Conservation (phyloP, 2,329 filamentous ascomycete species). For the Colletotrichum godetiae region DNA sequence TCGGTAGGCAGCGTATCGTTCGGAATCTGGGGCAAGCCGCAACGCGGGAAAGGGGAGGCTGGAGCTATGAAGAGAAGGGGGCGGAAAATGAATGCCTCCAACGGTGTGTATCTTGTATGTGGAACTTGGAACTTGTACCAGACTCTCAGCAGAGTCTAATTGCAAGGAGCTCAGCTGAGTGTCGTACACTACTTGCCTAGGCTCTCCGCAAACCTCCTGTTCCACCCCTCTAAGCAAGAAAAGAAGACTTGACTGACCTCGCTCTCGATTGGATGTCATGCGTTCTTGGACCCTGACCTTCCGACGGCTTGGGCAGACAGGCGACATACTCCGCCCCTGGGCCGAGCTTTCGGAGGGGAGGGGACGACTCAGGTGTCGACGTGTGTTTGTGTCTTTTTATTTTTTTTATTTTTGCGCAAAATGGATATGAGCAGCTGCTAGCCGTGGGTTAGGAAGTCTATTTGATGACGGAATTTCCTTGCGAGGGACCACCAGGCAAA, state of each 20-base stretch:
- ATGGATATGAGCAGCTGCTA: background rate
- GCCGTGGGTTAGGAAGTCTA: slow-evolving; percentile 19
- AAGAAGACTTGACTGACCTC: background rate
- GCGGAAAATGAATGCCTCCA: background rate
- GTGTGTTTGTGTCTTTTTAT: background rate
- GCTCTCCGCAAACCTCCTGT: too few species aligned
- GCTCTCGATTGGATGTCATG: slow-evolving; percentile 14
- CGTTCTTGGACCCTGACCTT: slow-evolving; percentile 28
- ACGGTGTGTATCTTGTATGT: background rate
- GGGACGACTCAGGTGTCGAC: background rate
- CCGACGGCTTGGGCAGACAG: slow-evolving; percentile 19
- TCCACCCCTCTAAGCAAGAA: too few species aligned
- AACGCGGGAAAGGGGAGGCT: background rate
- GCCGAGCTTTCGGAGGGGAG: background rate
- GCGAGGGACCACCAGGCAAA: background rate
- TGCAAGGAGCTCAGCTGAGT: background rate
- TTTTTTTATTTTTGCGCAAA: background rate
- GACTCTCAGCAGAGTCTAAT: background rate
- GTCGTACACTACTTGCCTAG: too few species aligned
- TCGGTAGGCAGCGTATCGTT: background rate
- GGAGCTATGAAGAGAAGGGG: background rate
- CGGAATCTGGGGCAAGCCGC: background rate
- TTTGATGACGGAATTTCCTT: slow-evolving; percentile 28
- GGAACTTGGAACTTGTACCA: background rate
- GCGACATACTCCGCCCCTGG: slow-evolving; percentile 10